Conservation (phyloP, 2,329 filamentous ascomycete genomes). For the Cladosporium oxysporum region DNA sequence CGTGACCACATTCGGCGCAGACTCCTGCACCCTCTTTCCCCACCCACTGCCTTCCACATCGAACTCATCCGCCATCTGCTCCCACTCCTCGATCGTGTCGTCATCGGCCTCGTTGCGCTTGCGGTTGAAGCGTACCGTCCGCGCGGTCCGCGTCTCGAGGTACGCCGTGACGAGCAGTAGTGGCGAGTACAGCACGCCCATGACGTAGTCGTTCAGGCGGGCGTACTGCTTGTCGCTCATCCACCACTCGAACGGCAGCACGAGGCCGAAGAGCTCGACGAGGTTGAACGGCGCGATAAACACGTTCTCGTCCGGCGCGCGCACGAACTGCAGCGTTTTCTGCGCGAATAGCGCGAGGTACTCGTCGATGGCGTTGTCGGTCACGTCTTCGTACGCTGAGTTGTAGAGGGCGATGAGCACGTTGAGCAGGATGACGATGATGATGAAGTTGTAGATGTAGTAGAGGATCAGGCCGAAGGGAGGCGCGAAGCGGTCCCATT, state of each 20-base stretch:
- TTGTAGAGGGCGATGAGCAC: conserved; percentile 98
- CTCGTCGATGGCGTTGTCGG: conserved; percentile 89
- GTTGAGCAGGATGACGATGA: conserved; percentile 94
- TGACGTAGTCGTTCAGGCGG: conserved; percentile 81
- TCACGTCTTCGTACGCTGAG: conserved; percentile 92
- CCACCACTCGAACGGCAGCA: conserved; percentile 94
- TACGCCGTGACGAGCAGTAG: conserved; percentile 76
- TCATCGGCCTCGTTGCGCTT: conserved; percentile 84
- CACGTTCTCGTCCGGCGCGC: conserved; percentile 96
- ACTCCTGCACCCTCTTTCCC: conserved; percentile 74
- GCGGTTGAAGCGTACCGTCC: conserved; percentile 61
- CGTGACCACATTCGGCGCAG: conserved; percentile 77
- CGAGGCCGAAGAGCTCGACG: conserved; percentile 78
- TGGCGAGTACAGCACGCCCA: conserved; percentile 83
- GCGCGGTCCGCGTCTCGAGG: conserved; percentile 47
- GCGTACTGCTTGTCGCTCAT: conserved; percentile 73
- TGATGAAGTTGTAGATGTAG: conserved; percentile 95
- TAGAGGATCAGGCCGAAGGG: conserved; percentile 95
- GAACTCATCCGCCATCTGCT: conserved; percentile 70
- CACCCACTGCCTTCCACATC: conserved; percentile 85
- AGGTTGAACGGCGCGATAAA: conserved; percentile 96
- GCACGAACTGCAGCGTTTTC: conserved; percentile 95
- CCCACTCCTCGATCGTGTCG: conserved; percentile 88
- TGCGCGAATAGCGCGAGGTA: conserved; percentile 91
- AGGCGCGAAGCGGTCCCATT: conserved; percentile 86